Conservation (phyloP, 148 eudicot genomes). For the Linanthus parryae region DNA sequence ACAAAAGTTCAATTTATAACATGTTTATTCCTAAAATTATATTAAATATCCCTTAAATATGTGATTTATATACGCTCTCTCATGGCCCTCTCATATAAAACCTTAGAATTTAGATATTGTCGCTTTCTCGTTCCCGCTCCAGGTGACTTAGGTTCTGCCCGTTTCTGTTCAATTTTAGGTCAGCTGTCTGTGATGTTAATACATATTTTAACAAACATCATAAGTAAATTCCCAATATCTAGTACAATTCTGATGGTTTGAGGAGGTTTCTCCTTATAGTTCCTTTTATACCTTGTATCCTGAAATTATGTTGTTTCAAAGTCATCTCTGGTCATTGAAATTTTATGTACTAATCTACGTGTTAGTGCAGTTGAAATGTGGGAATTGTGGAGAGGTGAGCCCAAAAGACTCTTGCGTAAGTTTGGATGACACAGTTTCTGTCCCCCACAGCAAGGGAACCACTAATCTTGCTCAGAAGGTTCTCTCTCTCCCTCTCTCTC, state of each 20-base stretch:
- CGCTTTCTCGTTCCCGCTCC: no score
- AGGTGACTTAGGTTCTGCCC: no score
- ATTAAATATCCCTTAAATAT: no score
- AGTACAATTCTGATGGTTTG: not conserved
- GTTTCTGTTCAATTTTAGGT: no score
- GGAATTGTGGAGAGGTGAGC: conserved; percentile 77
- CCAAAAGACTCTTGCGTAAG: conserved; percentile 60
- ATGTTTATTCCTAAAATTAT: no score
- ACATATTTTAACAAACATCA: no score
- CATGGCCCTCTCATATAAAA: no score
- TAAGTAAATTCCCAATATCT: not conserved
- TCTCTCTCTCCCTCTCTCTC: conserved; percentile 1
- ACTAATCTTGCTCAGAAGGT: conserved; percentile 84
- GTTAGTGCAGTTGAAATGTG: conserved; percentile 63
- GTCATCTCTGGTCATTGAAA: not conserved
- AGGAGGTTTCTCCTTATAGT: not conserved
- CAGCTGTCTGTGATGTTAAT: no score
- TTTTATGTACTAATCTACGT: conserved; percentile 3
- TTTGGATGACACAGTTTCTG: conserved; percentile 53
- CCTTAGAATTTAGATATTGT: no score
- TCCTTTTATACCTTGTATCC: not conserved
- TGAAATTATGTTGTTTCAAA: conserved; percentile 3
- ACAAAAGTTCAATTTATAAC: no score
- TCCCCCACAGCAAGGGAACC: conserved; percentile 43
- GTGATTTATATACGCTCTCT: no score